Base-by-base conservation (phyloP, 345 rosid genomes). In the Euphorbia lathyris region DNA sequence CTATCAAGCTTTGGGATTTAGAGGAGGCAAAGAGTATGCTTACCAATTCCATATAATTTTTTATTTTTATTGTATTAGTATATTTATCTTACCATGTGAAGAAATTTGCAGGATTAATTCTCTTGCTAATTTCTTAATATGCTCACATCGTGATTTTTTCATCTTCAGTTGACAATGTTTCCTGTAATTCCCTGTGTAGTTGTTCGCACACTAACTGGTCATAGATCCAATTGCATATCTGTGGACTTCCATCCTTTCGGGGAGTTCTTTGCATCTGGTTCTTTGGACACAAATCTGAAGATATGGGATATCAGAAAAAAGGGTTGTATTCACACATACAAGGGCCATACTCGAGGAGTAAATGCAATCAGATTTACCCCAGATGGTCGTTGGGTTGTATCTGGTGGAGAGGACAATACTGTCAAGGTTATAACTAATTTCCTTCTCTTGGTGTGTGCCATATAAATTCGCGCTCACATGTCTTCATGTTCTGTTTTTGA, bases 331-430 rank as follows among this genome's bases (percentile, higher is more conserved):
- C 99, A 95, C 81, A 95, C 99, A 16, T 95, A 91, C 87, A 95
- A 95, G 82, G 99, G 97, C 74, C 99, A 95, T 72, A 92, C 97
- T 53, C 89, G 99, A 59, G 99, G 99, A 17, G 97, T 95, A 71
- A 95, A 81, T 87, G 92, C 92, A 67, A 86, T 95, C 71, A 90
- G 99, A 81, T 95, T 92, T 76, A 95, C 99, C 68, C 99, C 99
- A 32, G 97, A 95, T 82, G 99, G 99, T 43, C 97, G 99, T 29
- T 95, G 99, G 99, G 93, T 95, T 80, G 99, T 95, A 45, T 95
- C 99, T 25, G 97, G 99, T 72, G 99, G 99, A 53, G 97, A 95
- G 77, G 99, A 95, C 84, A 87, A 92, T 74, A 85, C 86, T 45
- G 96, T 95, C 43, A 95, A 95, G 97, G 99, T 95, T 74, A 56